Evolutionary conservation across 352 stramenopile genomes (phyloP).

Genomic region (Halophytophthora batemanensis): DNA sequence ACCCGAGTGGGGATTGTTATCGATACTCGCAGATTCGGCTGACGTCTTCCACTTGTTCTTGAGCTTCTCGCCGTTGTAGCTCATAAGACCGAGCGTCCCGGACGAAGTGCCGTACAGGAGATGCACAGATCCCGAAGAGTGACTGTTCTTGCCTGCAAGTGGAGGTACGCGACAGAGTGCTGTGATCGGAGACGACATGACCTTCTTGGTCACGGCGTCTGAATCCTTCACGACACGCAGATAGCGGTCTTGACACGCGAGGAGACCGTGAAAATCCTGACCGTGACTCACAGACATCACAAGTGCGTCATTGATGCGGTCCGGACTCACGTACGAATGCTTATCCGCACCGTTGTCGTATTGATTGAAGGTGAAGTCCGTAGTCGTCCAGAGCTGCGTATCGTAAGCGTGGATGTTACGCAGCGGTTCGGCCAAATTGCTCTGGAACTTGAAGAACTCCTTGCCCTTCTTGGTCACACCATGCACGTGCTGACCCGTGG

Average conservation of each 20-base stretch:
- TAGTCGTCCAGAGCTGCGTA: conserved; percentile 69
- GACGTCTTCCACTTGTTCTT: conserved; percentile 71
- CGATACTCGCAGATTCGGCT: conserved; percentile 15
- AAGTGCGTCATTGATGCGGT: conserved; percentile 80
- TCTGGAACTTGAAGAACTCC: conserved; percentile 86
- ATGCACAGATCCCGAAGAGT: conserved; percentile 22
- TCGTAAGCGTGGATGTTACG: conserved; percentile 67
- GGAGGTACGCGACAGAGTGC: conserved; percentile 37
- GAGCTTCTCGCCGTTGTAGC: conserved; percentile 72
- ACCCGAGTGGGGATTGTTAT: conserved; percentile 5
- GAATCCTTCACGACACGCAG: conserved; percentile 63
- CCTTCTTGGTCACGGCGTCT: conserved; percentile 59
- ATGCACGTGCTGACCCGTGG: conserved; percentile 64
- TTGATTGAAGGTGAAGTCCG: conserved; percentile 78
- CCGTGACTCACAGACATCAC: conserved; percentile 54
- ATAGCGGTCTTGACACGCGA: conserved; percentile 76
- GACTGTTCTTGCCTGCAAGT: conserved; percentile 14
- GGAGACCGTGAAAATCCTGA: conserved; percentile 56
- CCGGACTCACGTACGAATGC: conserved; percentile 70
- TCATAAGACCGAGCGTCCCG: conserved; percentile 54
- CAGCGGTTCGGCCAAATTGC: conserved; percentile 80
- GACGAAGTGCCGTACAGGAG: conserved; percentile 70
- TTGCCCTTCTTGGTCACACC: conserved; percentile 86
- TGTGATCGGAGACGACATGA: conserved; percentile 45
- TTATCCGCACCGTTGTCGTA: conserved; percentile 83